A percentile compares a stretch with the other conserved stretches of the same genome.
phyloP scores from a whole-genome alignment of 305 asterid species.

The Fraxinus albicans region DNA sequence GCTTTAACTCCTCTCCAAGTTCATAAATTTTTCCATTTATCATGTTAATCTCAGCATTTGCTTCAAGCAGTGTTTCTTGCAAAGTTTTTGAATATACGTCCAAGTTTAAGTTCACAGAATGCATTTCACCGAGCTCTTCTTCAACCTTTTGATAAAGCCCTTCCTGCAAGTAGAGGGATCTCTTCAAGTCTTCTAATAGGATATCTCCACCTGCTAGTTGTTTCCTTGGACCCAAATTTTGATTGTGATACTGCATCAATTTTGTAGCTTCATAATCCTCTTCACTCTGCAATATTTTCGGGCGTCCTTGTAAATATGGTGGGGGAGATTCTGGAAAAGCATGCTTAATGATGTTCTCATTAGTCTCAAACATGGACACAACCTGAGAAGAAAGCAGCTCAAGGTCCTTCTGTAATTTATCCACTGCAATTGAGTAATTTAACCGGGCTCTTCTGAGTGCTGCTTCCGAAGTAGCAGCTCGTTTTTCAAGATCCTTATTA shows the following conservation, averaged over 20 bases:
- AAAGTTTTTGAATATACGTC: constrained; percentile 77
- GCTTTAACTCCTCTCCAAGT: constrained; percentile 57
- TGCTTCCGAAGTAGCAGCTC: constrained; percentile 80
- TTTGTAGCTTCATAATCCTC: constrained; percentile 39
- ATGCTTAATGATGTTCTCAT: constrained; percentile 82
- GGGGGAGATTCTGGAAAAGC: constrained; percentile 62
- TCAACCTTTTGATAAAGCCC: constrained; percentile 80
- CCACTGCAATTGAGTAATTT: constrained; percentile 96
- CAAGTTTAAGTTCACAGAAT: constrained; percentile 61
- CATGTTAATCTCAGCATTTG: constrained; percentile 40
- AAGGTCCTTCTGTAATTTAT: constrained; percentile 91
- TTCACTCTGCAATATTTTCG: constrained; percentile 25
- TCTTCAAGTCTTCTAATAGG: constrained; percentile 79
- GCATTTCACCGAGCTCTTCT: constrained; percentile 79
- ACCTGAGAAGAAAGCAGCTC: constrained; percentile 97
- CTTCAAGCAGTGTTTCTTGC: constrained; percentile 60
- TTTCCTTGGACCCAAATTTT: constrained; percentile 42
- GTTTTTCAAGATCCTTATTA: constrained; percentile 76
- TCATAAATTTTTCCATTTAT: constrained; percentile 47
- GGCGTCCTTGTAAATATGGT: constrained; percentile 29
- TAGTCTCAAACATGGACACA: constrained; percentile 84
- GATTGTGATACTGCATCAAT: constrained; percentile 39
- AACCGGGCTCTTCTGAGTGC: constrained; percentile 87
- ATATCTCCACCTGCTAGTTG: constrained; percentile 65
- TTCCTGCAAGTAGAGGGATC: constrained; percentile 74